Base-by-base conservation (phyloP, 2,329 filamentous ascomycete species). In the Epichloe gansuensis region DNA sequence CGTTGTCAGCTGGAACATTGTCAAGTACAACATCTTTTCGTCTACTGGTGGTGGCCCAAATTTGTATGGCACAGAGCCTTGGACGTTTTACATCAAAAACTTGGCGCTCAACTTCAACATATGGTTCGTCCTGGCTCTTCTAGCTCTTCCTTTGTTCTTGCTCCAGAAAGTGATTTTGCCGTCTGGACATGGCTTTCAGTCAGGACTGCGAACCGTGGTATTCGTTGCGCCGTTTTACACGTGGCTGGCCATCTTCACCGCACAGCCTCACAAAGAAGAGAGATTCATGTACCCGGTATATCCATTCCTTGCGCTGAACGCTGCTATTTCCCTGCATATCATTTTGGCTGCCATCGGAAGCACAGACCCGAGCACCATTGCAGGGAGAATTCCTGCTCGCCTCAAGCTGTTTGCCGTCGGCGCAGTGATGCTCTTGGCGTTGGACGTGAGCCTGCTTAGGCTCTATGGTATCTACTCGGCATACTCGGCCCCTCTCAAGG, bases 211-310 rank as follows among this genome's bases (percentile, higher is more conserved):
- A 38, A 87, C 84, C 9, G 61, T 94, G 47, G 79, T 91, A 21
- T 88, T 95, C 58, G 74, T 91, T 51, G 71, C 80, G 0, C 93
- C 93, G 0, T 95, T 97, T 68, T 98, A 97, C 65, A 76, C 96
- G 63, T 98, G 93, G 93, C 77, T 98, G 31, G 79, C 71, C 3
- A 93, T 97, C 56, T 97, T 98, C 70, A 91, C 87, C 0, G 65
- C 85, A 8, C 93, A 98, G 64, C 88, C 93, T 15, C 93, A 98
- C 71, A 98, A 98, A 63, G 93, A 98, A 66, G 93, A 98, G 69
- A 78, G 93, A 6, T 98, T 98, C 72, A 97, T 98, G 90, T 98
- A 95, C 62, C 93, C 93, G 0, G 87, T 82, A 2, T 98, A 98
- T 62, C 93, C 93, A 1, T 89, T 91, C 56, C 74, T 98, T 39